Evolutionary conservation across 2,329 filamentous ascomycete genomes (phyloP).

Genomic region (Fusarium verticillioides): DNA sequence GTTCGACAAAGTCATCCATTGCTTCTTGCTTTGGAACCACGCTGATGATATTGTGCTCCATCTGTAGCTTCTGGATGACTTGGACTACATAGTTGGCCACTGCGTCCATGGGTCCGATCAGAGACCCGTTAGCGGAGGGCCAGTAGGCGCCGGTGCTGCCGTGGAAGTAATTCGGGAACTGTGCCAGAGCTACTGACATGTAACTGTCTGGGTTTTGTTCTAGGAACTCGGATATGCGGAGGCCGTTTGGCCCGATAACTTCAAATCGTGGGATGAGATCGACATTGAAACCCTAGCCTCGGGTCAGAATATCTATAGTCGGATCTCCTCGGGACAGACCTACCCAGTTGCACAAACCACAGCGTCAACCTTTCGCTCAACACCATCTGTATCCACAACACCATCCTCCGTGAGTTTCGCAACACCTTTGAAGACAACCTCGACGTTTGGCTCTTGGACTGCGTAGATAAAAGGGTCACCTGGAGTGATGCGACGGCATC

Average conservation of each 20-base stretch:
- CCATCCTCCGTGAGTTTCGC: background rate
- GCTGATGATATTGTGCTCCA: background rate
- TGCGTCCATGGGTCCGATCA: background rate
- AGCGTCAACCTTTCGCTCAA: background rate
- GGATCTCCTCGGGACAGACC: accelerated
- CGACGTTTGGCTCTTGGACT: background rate
- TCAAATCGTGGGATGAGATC: background rate
- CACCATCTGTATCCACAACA: background rate
- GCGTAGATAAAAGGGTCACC: background rate
- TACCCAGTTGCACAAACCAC: background rate
- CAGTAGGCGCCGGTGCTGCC: background rate
- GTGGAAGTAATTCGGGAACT: background rate
- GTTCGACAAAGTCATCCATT: background rate
- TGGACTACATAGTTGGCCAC: background rate
- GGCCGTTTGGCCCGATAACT: background rate
- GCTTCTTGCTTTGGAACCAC: background rate
- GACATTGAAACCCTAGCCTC: background rate
- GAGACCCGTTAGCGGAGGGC: background rate
- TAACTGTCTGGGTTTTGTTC: background rate
- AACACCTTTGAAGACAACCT: background rate
- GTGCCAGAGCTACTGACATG: background rate
- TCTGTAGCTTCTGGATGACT: background rate
- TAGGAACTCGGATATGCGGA: background rate
- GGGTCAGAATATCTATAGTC: accelerated
- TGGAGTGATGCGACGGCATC: background rate